Percentiles rank a stretch among this genome's conserved stretches.
phyloP scores from a whole-genome alignment of 352 stramenopile genomes.

The Thraustochytrium sp. region DNA sequence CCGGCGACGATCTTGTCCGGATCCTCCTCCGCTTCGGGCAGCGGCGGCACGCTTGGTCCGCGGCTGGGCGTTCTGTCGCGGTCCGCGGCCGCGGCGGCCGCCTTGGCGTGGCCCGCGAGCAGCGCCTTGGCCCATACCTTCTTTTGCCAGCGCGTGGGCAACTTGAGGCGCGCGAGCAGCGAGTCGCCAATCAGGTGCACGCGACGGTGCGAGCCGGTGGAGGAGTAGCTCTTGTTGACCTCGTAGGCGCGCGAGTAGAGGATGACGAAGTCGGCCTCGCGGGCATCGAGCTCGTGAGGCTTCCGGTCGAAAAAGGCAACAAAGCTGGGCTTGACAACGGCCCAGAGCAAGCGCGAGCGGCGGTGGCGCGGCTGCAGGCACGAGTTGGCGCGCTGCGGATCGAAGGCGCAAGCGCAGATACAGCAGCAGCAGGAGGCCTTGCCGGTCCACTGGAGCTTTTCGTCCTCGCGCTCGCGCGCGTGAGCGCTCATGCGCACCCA shows the following conservation, averaged over 20 bases:
- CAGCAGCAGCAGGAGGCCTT: constrained; percentile 21
- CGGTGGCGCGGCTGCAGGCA: constrained; percentile 21
- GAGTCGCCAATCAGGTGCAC: neutral
- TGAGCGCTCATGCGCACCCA: neutral
- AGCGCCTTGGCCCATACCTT: constrained; percentile 17
- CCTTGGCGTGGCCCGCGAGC: neutral
- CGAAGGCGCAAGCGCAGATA: neutral
- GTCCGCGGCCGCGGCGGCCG: neutral
- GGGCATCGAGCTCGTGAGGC: neutral
- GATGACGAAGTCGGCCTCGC: constrained; percentile 1
- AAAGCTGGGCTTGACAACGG: constrained; percentile 21
- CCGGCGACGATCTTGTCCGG: neutral
- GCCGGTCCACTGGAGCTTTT: constrained; percentile 30
- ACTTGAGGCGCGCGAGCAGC: constrained; percentile 9
- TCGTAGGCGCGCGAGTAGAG: constrained; percentile 1
- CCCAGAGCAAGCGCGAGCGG: neutral
- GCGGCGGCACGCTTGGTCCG: too few relatives aligned
- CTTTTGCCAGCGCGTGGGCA: neutral
- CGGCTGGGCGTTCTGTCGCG: too few relatives aligned
- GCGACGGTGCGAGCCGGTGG: neutral
- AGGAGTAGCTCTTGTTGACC: constrained; percentile 20
- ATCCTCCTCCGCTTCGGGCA: too few relatives aligned
- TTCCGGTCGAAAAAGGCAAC: constrained; percentile 25
- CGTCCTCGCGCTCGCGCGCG: neutral
- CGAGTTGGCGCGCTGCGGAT: neutral